phyloP scores from a whole-genome alignment of 208 protist genomes.

The Leishmania turanica region DNA sequence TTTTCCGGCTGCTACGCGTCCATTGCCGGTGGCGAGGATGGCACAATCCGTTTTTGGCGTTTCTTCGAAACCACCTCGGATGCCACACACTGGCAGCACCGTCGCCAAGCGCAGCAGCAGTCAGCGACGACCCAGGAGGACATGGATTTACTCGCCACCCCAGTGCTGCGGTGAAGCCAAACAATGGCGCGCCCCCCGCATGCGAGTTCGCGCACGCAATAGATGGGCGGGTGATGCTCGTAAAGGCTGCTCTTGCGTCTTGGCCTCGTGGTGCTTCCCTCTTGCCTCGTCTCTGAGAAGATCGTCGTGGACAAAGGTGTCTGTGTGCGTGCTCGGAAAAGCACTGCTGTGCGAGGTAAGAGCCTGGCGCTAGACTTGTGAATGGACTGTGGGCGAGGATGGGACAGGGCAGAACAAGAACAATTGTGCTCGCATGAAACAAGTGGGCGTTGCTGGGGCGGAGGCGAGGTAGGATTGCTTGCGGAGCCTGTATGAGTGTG shows the following conservation, averaged over 20 bases:
- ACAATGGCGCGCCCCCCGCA: neutral
- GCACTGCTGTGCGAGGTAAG: neutral
- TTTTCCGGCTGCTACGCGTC: conserved; percentile 64
- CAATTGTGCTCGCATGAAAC: neutral
- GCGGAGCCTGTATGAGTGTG: neutral
- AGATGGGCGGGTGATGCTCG: neutral
- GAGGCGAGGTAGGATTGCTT: neutral
- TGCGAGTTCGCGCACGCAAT: neutral
- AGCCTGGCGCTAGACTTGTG: neutral
- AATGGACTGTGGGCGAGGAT: neutral
- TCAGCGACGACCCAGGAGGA: conserved; percentile 41
- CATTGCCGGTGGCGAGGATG: conserved; percentile 62
- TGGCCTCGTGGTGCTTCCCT: neutral
- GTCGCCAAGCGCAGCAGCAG: conserved; percentile 35
- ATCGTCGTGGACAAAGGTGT: neutral
- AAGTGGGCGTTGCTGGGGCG: neutral
- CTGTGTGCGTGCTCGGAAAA: neutral
- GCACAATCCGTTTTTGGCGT: conserved; percentile 81
- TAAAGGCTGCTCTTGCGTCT: neutral
- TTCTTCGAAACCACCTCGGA: conserved; percentile 50
- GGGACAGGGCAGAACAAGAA: neutral
- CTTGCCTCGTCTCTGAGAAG: neutral
- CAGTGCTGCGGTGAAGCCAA: conserved; percentile 33
- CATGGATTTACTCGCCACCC: conserved; percentile 38
- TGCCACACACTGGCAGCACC: conserved; percentile 43